A percentile compares a stretch with the other conserved stretches of the same genome.
Evolutionary conservation across 306 rosid genomes (phyloP).

Genomic region (Arachis stenosperma): DNA sequence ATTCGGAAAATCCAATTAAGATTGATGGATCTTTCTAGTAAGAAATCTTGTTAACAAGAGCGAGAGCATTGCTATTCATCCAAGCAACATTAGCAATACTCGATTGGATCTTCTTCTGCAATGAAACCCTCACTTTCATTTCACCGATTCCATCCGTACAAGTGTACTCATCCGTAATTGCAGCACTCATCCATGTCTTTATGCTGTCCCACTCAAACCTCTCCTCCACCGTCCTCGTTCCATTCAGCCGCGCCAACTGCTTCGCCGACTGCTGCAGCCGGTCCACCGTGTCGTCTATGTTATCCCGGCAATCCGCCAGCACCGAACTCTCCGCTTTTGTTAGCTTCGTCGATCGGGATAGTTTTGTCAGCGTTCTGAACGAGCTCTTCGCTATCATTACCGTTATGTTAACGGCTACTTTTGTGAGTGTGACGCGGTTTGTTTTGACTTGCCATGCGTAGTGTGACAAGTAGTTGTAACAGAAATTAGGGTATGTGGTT

Average conservation of each 20-base stretch:
- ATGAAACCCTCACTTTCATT: conserved; percentile 8
- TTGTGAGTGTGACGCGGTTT: conserved; percentile 40
- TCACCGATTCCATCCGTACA: conserved; percentile 57
- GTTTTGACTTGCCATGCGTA: conserved; percentile 45
- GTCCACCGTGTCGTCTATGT: conserved; percentile 31
- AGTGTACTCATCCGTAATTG: conserved; percentile 44
- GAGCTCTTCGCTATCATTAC: conserved; percentile 28
- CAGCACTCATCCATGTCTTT: conserved; percentile 62
- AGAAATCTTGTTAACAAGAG: conserved; percentile 36
- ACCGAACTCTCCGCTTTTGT: conserved; percentile 35
- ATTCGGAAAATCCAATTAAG: too few relatives aligned
- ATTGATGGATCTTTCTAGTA: background rate
- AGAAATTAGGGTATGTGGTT: conserved; percentile 44
- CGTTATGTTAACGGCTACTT: conserved; percentile 33
- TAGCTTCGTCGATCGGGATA: conserved; percentile 25
- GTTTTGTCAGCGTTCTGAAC: background rate
- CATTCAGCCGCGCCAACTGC: conserved; percentile 31
- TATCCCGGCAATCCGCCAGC: conserved; percentile 46
- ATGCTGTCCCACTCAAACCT: conserved; percentile 39
- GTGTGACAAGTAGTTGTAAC: conserved; percentile 49
- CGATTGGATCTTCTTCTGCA: conserved; percentile 39
- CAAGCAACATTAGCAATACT: conserved; percentile 14
- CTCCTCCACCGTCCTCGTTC: background rate
- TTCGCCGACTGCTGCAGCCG: conserved; percentile 35
- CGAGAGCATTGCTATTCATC: conserved; percentile 43